A percentile compares a stretch with the other conserved stretches of the same genome.
phyloP scores from a whole-genome alignment of 2,329 filamentous ascomycete genomes.

The Trichoderma pleuroti region DNA sequence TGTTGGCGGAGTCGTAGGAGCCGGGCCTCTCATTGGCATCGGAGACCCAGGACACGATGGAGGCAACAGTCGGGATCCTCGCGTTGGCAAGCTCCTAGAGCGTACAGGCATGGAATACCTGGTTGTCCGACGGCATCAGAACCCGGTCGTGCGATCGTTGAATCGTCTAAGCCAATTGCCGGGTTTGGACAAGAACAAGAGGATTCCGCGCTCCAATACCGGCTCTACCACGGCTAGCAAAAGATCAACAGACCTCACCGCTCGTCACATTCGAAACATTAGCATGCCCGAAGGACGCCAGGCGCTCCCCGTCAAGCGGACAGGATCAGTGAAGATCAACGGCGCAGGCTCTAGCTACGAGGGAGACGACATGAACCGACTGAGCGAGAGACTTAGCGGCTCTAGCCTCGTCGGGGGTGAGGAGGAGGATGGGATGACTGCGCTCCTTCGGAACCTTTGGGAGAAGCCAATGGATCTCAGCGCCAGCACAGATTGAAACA shows the following conservation, averaged over 20 bases:
- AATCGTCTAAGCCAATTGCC: slow-evolving; percentile 45
- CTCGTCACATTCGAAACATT: slow-evolving; percentile 38
- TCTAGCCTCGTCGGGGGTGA: slow-evolving; percentile 47
- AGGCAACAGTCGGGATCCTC: slow-evolving; percentile 52
- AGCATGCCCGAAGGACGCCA: slow-evolving; percentile 37
- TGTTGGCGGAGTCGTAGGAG: slow-evolving; percentile 39
- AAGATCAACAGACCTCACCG: slow-evolving; percentile 29
- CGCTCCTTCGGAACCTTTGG: slow-evolving; percentile 57
- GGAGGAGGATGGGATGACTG: slow-evolving; percentile 49
- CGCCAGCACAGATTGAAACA: slow-evolving; percentile 38
- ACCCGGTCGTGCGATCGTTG: slow-evolving; percentile 64
- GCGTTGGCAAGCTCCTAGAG: slow-evolving; percentile 63
- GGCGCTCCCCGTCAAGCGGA: slow-evolving; percentile 31
- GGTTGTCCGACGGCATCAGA: slow-evolving; percentile 69
- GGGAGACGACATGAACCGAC: slow-evolving; percentile 41
- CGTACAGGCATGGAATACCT: slow-evolving; percentile 69
- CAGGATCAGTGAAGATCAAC: slow-evolving; percentile 37
- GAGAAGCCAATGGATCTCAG: slow-evolving; percentile 58
- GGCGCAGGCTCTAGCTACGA: slow-evolving; percentile 45
- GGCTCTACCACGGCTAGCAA: slow-evolving; percentile 38
- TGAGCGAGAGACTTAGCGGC: slow-evolving; percentile 47
- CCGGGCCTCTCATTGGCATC: slow-evolving; percentile 49
- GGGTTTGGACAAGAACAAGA: slow-evolving; percentile 47
- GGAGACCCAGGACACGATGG: slow-evolving; percentile 54
- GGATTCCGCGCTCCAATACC: slow-evolving; percentile 43